Evolutionary conservation across 176 grass and related monocot species (phyloP).

Genomic region (Cocos nucifera): DNA sequence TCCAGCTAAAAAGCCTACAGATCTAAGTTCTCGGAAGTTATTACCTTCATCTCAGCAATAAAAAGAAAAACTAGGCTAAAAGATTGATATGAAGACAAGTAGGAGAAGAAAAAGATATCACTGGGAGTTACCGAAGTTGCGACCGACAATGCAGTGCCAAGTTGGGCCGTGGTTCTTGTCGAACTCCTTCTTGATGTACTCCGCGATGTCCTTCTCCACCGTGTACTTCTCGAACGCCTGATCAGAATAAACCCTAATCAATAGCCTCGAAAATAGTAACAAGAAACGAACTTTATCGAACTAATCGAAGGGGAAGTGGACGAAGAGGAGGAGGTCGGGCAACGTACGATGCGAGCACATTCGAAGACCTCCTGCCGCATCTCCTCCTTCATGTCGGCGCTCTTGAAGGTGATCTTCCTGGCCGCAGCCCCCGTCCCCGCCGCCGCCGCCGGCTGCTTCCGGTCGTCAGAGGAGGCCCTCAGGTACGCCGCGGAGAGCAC

Average conservation of each 20-base stretch:
- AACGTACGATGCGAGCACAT: conserved; percentile 64
- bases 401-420: conserved; percentile 89
- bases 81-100: too few relatives aligned
- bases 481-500: conserved; percentile 14
- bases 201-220: conserved; percentile 97
- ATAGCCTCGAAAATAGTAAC: neutral
- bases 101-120: neutral
- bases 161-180: conserved; percentile 88
- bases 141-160: conserved; percentile 99
- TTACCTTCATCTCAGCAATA: too few relatives aligned
- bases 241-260: neutral
- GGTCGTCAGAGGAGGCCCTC: conserved; percentile 45
- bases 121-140: conserved; percentile 69
- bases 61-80: too few relatives aligned
- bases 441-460: conserved; percentile 28
- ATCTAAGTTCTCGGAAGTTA: too few relatives aligned
- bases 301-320: neutral
- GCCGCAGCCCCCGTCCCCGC: conserved; percentile 7
- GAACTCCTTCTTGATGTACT: conserved; percentile 99
- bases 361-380: conserved; percentile 90
- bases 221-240: conserved; percentile 83
- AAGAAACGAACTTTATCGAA: neutral
- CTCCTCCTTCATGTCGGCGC: conserved; percentile 97
- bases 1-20: too few relatives aligned
- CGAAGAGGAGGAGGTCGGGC: neutral